Conservation (phyloP, 2,329 filamentous ascomycete genomes). For the Achaetomium macrosporum region DNA sequence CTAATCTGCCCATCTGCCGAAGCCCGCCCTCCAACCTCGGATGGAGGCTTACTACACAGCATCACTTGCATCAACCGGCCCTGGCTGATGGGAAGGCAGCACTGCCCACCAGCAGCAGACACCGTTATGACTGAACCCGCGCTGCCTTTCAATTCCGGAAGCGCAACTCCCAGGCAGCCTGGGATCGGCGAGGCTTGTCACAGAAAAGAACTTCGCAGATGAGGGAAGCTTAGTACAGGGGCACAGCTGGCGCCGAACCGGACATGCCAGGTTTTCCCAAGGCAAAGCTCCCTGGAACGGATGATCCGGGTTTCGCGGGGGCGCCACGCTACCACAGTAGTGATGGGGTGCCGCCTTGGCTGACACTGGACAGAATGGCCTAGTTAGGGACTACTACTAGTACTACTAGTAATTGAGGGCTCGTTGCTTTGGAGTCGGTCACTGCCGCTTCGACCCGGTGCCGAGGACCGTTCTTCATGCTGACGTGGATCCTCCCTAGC, state of each 20-base stretch:
- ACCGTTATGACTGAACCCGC: not conserved
- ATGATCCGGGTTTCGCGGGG: not conserved
- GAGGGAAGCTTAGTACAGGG: not conserved
- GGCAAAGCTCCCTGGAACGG: not conserved
- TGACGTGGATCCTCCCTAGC: not conserved
- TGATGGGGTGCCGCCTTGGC: not conserved
- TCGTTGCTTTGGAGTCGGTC: no score
- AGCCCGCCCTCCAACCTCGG: not conserved
- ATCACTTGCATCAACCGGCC: conserved; percentile 13
- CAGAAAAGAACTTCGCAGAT: conserved; percentile 2
- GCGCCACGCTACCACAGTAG: not conserved
- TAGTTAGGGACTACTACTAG: no score
- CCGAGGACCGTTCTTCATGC: not conserved
- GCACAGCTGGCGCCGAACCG: not conserved
- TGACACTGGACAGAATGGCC: not conserved
- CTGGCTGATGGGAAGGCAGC: not conserved
- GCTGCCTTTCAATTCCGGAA: not conserved
- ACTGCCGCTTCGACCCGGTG: no score
- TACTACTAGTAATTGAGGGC: no score
- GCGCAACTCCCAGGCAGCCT: not conserved
- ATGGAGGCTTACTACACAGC: not conserved
- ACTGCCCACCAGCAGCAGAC: not conserved
- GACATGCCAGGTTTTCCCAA: not conserved
- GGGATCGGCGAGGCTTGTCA: not conserved
- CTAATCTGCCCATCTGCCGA: conserved; percentile 20